phyloP scores from a whole-genome alignment of 2,329 filamentous ascomycete species.

The Periglandula ipomoeae region DNA sequence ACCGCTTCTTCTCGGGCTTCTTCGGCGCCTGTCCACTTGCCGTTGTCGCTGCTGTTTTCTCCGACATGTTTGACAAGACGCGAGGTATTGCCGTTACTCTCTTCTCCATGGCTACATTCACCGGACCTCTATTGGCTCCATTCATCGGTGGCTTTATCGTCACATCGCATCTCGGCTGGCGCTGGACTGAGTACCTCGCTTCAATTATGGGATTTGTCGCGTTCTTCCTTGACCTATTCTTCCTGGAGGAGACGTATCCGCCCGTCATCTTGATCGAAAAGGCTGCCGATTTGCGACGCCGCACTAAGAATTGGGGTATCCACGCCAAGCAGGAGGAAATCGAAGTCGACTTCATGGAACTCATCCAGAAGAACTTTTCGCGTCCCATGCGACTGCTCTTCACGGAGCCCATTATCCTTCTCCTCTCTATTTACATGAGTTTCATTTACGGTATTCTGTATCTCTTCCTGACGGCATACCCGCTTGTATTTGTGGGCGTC shows the following conservation, averaged over 20 bases:
- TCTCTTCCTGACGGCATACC: slow-evolving; percentile 78
- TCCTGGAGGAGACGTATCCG: slow-evolving; percentile 62
- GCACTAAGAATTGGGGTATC: slow-evolving; percentile 61
- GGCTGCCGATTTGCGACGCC: slow-evolving; percentile 50
- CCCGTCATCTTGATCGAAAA: slow-evolving; percentile 54
- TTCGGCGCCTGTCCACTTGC: slow-evolving; percentile 62
- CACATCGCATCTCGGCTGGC: slow-evolving; percentile 56
- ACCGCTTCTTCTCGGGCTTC: slow-evolving; percentile 65
- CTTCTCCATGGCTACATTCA: slow-evolving; percentile 46
- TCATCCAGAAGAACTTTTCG: slow-evolving; percentile 58
- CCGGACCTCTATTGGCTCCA: slow-evolving; percentile 57
- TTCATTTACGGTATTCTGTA: slow-evolving; percentile 75
- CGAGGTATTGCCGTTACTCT: slow-evolving; percentile 40
- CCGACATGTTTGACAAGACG: slow-evolving; percentile 61
- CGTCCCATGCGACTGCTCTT: slow-evolving; percentile 57
- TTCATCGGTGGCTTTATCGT: slow-evolving; percentile 62
- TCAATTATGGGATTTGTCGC: slow-evolving; percentile 55
- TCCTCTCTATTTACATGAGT: slow-evolving; percentile 62
- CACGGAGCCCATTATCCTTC: slow-evolving; percentile 58
- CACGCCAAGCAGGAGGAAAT: slow-evolving; percentile 66
- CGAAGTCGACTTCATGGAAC: slow-evolving; percentile 54
- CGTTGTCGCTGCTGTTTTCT: slow-evolving; percentile 62
- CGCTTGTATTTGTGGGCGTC: slow-evolving; percentile 66
- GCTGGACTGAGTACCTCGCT: slow-evolving; percentile 60
- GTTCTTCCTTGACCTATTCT: slow-evolving; percentile 49